Conservation (phyloP, 768 basidiomycete genomes). For the Rhizopogon rudus region DNA sequence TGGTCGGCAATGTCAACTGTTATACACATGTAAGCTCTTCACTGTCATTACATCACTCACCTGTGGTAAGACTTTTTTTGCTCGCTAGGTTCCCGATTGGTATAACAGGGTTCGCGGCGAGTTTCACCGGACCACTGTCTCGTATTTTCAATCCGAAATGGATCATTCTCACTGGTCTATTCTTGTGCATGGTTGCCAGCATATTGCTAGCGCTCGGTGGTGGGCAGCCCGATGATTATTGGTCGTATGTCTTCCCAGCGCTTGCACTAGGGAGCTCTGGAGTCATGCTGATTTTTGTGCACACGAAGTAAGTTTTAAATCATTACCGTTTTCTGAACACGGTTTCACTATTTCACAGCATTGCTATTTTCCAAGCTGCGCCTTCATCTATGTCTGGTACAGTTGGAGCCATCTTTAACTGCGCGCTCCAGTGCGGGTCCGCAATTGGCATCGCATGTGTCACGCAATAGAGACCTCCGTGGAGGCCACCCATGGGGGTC, state of each 20-base stretch:
- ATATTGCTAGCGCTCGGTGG: conserved; percentile 38
- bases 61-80: not conserved
- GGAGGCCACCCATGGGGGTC: conserved; percentile 27
- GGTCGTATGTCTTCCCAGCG: conserved; percentile 44
- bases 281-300: conserved; percentile 38
- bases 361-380: conserved; percentile 45
- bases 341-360: conserved; percentile 23
- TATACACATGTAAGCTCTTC: conserved; percentile 31
- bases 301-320: conserved; percentile 37
- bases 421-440: conserved; percentile 47
- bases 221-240: conserved; percentile 37
- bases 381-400: conserved; percentile 48
- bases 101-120: conserved; percentile 29
- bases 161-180: conserved; percentile 39
- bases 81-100: conserved; percentile 37
- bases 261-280: conserved; percentile 45
- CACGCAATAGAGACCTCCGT: conserved; percentile 45
- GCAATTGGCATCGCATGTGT: conserved; percentile 47
- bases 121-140: conserved; percentile 36
- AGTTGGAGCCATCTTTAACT: conserved; percentile 52
- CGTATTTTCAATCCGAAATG: conserved; percentile 36
- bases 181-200: conserved; percentile 33
- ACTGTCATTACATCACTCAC: conserved; percentile 4
- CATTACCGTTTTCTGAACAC: not conserved
- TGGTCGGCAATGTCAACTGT: conserved; percentile 37